Evolutionary conservation across 192 early-diverging fungal species (phyloP), one percentile per base, ranked within the genome.

Genomic region (Coemansia umbellata): DNA sequence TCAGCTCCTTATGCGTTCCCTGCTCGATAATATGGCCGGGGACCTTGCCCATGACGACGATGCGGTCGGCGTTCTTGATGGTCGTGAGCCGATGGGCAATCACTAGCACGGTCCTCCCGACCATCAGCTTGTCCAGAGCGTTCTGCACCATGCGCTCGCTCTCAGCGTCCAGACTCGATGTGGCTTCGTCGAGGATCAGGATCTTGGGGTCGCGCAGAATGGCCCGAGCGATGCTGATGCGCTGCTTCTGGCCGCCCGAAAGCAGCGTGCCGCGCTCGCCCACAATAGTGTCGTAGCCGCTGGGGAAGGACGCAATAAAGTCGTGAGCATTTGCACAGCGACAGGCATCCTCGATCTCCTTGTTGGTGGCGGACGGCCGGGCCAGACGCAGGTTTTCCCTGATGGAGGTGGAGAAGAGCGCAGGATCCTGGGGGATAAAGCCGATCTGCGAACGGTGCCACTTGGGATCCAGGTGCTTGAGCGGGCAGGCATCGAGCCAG

Each of bases 81-180:
- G 92, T 94, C 15, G 84, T 84, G 43, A 94, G 67, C 30, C 92
- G 81, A 58, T 92, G 81, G 3, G 92, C 92, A 70, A 94, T 87
- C 6, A 90, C 82, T 47, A 94, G 78, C 28, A 90, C 89, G 1
- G 92, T 94, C 32, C 91, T 78, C 39, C 86, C 87, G 24, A 80
- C 57, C 70, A 85, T 80, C 27, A 88, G 69, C 6, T 65, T 60
- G 56, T 92, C 91, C 10, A 92, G 57, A 5, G 91, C 88, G 30
- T 71, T 70, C 67, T 91, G 89, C 10, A 93, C 87, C 18, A 87
- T 47, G 15, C 80, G 62, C 56, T 87, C 87, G 52, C 83, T 84
- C 51, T 85, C 81, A 18, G 85, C 85, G 47, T 90, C 91, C 47
- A 92, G 65, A 3, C 85, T 85, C 4, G 68, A 77, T 1, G 90